Percentiles rank a stretch among this genome's conserved stretches.
phyloP scores from a whole-genome alignment of 1,284 basidiomycete genomes.

The Pholiota adiposa region DNA sequence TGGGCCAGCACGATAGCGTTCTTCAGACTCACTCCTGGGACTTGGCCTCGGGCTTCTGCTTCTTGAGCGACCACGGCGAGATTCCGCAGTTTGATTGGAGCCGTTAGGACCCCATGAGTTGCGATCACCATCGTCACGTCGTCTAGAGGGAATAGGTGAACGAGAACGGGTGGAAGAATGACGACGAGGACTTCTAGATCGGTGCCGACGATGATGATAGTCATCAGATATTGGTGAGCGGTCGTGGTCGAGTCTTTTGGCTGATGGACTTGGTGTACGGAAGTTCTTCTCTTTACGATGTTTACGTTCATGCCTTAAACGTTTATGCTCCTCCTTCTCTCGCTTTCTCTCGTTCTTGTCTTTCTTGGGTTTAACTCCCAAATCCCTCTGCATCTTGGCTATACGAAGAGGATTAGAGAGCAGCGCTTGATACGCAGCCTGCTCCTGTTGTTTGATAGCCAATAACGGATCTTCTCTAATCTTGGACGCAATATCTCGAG shows the following conservation, averaged over 20 bases:
- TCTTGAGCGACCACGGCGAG: conserved; percentile 21
- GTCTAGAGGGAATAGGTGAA: conserved; percentile 25
- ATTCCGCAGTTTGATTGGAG: conserved; percentile 17
- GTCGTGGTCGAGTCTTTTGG: conserved; percentile 17
- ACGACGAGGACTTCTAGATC: conserved; percentile 18
- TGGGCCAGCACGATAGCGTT: conserved; percentile 16
- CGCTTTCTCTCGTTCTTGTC: conserved; percentile 75
- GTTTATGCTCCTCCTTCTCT: conserved; percentile 74
- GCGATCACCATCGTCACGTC: conserved; percentile 19
- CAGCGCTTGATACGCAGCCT: conserved; percentile 88
- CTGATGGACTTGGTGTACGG: conserved; percentile 28
- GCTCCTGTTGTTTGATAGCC: conserved; percentile 97
- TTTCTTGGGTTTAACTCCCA: conserved; percentile 77
- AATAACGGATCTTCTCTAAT: conserved; percentile 95
- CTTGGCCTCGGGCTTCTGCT: conserved; percentile 22
- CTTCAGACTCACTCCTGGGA: conserved; percentile 15
- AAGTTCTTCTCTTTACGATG: conserved; percentile 29
- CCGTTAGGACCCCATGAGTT: conserved; percentile 10
- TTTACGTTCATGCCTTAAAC: conserved; percentile 60
- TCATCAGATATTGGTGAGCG: conserved; percentile 29
- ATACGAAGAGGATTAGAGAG: conserved; percentile 91
- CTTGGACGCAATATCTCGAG: conserved; percentile 89
- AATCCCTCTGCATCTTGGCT: conserved; percentile 78
- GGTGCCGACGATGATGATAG: conserved; percentile 16
- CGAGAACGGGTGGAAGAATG: conserved; percentile 26